These are phyloP conservation scores for Chytridium lagenaria DNA, from an alignment of 371 early-diverging fungal species.

Conservation along the genomic window DNA sequence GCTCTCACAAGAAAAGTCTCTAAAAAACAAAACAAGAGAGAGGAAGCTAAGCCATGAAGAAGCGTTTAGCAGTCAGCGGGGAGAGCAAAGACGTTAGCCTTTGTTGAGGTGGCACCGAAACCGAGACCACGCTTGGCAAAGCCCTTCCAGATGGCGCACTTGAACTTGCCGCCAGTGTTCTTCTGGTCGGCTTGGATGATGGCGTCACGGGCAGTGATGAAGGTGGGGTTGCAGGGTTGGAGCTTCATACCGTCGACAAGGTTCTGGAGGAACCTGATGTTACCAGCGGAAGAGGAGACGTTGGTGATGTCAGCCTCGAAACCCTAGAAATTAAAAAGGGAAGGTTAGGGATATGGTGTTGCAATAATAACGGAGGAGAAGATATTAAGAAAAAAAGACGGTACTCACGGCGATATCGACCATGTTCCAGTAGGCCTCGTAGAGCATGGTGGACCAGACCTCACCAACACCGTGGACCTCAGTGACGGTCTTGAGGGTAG, in stretches of 20 bases:
- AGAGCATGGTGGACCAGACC: constrained; percentile 64
- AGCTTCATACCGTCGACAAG: constrained; percentile 35
- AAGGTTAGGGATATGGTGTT: too few relatives aligned
- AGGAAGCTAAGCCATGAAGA: too few relatives aligned
- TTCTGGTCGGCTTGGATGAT: constrained; percentile 41
- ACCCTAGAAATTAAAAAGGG: constrained; percentile 13
- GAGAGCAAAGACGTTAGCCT: background rate
- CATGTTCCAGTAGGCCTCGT: constrained; percentile 87
- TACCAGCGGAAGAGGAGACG: constrained; percentile 57
- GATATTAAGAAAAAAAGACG: constrained; percentile 79
- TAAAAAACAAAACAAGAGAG: too few relatives aligned
- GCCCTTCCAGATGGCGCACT: constrained; percentile 42
- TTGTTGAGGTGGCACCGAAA: constrained; percentile 10
- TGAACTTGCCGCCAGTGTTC: constrained; percentile 32
- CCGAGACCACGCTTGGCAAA: constrained; percentile 54
- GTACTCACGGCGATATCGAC: constrained; percentile 72
- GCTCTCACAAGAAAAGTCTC: too few relatives aligned
- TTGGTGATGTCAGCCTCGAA: constrained; percentile 25
- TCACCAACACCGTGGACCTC: constrained; percentile 51
- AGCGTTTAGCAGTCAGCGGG: constrained; percentile 20
- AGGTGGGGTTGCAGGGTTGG: constrained; percentile 52
- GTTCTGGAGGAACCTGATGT: constrained; percentile 12
- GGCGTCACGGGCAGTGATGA: constrained; percentile 47
- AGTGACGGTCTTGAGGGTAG: constrained; percentile 5
- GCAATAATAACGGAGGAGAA: too few relatives aligned